Evolutionary conservation across 148 eudicot genomes (phyloP), one percentile per base, ranked within the genome.

Genomic region (Vaccinium corymbosum): DNA sequence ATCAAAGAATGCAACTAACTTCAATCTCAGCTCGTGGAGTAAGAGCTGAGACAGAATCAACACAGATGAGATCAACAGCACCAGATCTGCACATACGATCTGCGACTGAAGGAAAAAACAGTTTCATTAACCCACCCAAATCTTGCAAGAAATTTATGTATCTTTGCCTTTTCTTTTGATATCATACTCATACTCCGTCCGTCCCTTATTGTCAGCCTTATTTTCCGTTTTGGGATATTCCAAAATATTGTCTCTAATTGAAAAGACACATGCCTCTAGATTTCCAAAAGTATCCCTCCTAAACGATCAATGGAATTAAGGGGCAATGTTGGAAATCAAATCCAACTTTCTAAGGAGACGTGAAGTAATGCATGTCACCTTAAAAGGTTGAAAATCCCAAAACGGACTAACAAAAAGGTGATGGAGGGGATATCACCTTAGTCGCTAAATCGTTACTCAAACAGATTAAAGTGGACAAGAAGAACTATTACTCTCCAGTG

Each of bases 1-100:
- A 53, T 11, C 7, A 1, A 78, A 84, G 59, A 49, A 55, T 12
- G 50, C 52, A 42, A 78, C 90, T 80, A 80, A 96, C 98, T 93
- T 96, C 98, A 89, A 96, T 94, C 85, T 96, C 98, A 74, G 98
- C 98, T 82, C 98, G 92, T 61, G 98, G 98, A 80, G 98, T 95
- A 75, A 95, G 98, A 29, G 98, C 98, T 79, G 98, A 95, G 85
- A 95, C 98, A 61, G 98, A 95, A 90, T 95, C 98, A 46, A 95
- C 88, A 85, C 98, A 95, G 76, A 95, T 95, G 85, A 95, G 94
- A 87, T 95, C 98, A 68, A 95, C 86, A 80, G 98, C 98, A 85
- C 97, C 97, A 72, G 98, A 95, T 91, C 98, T 91, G 88, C 98
- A 95, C 93, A 95, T 92, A 81, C 98, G 98, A 88, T 95, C 98